Evolutionary conservation across 768 basidiomycete genomes (phyloP), one percentile per base, ranked within the genome.

Genomic region (Phanerochaete sordida): DNA sequence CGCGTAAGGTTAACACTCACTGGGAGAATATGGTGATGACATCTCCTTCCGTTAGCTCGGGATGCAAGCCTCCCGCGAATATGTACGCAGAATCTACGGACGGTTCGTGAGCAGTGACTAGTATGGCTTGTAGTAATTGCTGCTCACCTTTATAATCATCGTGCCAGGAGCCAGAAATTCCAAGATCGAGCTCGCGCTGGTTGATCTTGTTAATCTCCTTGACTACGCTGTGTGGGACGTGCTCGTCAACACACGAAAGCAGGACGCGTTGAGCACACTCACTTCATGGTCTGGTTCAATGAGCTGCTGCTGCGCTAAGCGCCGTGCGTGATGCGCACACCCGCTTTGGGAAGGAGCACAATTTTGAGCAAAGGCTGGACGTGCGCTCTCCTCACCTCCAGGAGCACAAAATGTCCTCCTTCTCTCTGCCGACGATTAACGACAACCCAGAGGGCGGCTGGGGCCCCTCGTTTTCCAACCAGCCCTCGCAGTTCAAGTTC

Each of bases 21-120:
- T 99, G 97, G 19, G 96, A 98, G 76, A 98, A 96, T 60, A 98
- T 94, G 16, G 94, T 86, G 65, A 98, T 90, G 19, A 99, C 93
- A 70, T 99, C 97, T 58, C 97, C 97, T 75, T 99, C 97, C 2
- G 97, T 97, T 50, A 98, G 78, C 65, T 95, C 94, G 66, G 80
- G 84, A 63, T 88, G 81, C 30, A 99, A 81, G 21, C 96, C 95
- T 45, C 97, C 95, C 58, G 93, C 79, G 72, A 94, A 97, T 65
- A 99, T 80, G 74, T 98, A 97, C 16, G 97, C 97, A 48, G 95
- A 97, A 73, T 98, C 95, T 88, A 19, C 33, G 28, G 30, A 46
- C n/a, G 28, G 9, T 13, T 64, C 1, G 4, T 27, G 43, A 47
- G 48, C 46, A 35, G 52, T 16, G 13, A 7, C 33, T 13, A 6